phyloP scores from a whole-genome alignment of 805 yeast species.

The Teunomyces atbi region DNA sequence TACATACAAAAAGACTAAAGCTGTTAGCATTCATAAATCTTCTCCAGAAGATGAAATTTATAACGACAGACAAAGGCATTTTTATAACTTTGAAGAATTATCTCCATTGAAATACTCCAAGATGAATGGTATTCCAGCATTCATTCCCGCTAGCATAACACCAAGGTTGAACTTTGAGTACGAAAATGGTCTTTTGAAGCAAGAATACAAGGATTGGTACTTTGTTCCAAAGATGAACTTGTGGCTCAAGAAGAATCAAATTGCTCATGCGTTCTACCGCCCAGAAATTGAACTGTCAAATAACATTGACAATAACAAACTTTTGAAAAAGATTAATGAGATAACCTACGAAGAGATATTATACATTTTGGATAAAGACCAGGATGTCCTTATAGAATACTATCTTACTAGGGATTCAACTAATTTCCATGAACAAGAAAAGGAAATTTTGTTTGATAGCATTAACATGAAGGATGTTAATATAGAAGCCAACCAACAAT shows the following conservation, averaged over 20 bases:
- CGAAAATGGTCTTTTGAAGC: conserved; percentile 19
- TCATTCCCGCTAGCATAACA: conserved; percentile 49
- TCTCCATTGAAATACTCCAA: conserved; percentile 43
- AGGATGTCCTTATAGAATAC: conserved; percentile 28
- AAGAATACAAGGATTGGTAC: conserved; percentile 38
- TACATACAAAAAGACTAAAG: conserved; percentile 12
- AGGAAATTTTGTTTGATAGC: conserved; percentile 14
- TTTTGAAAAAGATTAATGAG: conserved; percentile 2
- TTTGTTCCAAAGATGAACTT: conserved; percentile 49
- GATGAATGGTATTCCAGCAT: conserved; percentile 51
- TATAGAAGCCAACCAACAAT: background rate
- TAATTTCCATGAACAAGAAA: conserved; percentile 28
- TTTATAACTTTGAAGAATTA: conserved; percentile 30
- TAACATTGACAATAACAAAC: background rate
- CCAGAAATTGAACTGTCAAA: conserved; percentile 15
- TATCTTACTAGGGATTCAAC: conserved; percentile 29
- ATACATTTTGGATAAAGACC: conserved; percentile 23
- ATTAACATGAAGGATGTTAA: conserved; percentile 1
- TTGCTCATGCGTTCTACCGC: conserved; percentile 19
- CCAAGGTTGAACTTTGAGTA: conserved; percentile 50
- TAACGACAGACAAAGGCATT: conserved; percentile 38
- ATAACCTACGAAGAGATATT: conserved; percentile 24
- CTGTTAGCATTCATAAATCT: conserved; percentile 8
- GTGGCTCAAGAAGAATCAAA: conserved; percentile 50
- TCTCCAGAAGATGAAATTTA: conserved; percentile 33